These are phyloP conservation scores for Collybia nuda DNA, from an alignment of 768 basidiomycete species.

Conservation along the genomic window DNA sequence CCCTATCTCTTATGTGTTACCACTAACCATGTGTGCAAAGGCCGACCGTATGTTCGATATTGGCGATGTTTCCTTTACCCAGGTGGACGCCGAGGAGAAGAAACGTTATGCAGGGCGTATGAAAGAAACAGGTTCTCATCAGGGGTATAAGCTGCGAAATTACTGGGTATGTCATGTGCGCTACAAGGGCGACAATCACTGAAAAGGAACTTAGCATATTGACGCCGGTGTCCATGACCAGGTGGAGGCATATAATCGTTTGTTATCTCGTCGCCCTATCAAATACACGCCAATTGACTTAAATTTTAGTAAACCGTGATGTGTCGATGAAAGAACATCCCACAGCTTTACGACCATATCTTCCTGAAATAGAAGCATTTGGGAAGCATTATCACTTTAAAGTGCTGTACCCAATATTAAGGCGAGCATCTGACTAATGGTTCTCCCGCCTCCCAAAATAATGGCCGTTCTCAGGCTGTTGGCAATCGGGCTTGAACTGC, in stretches of 20 bases:
- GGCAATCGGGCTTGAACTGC: constrained; percentile 43
- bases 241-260: constrained; percentile 65
- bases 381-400: constrained; percentile 34
- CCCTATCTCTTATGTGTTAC: background rate
- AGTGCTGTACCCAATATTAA: constrained; percentile 34
- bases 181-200: background rate
- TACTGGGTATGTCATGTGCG: constrained; percentile 38
- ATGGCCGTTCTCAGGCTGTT: constrained; percentile 20
- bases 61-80: constrained; percentile 41
- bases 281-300: background rate
- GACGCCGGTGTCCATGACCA: constrained; percentile 61
- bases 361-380: constrained; percentile 34
- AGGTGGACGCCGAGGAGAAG: constrained; percentile 42
- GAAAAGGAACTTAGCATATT: constrained; percentile 41
- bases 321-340: constrained; percentile 33
- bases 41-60: constrained; percentile 47
- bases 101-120: constrained; percentile 33
- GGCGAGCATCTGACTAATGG: constrained; percentile 12
- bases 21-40: constrained; percentile 17
- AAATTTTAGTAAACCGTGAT: constrained; percentile 29
- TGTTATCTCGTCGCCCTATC: constrained; percentile 9
- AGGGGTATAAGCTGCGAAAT: constrained; percentile 52
- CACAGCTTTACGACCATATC: constrained; percentile 30
- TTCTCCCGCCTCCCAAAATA: background rate
- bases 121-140: constrained; percentile 45